Base-by-base conservation (phyloP, 1,284 basidiomycete genomes). In the Rhodotorula sp. region DNA sequence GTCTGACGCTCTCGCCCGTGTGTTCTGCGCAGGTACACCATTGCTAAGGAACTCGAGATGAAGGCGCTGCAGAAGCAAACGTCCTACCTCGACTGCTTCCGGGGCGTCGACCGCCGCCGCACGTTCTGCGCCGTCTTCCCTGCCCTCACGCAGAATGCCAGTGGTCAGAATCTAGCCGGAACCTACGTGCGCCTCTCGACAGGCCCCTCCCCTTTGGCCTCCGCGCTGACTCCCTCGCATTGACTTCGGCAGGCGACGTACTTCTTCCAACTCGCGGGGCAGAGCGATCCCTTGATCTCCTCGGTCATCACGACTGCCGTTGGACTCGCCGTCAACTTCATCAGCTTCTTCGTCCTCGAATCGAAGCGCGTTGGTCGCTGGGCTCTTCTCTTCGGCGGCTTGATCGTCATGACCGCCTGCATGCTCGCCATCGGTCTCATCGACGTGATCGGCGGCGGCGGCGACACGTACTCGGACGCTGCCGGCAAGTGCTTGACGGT, bases 301-400 rank as follows among this genome's bases (percentile, higher is more conserved):
- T 67, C 61, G 34, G 70, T 73, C 9, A 76, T 77, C 66, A 61
- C 61, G 9, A 62, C 73, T 4, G 64, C 64, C 21, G 61, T 76
- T 46, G 77, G 71, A 14, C 63, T 77, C 4, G 50, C 58, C 16
- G 67, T 64, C 42, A 72, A 70, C 45, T 65, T 77, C 48, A n/a
- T 50, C 34, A 41, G 61, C n/a, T 77, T 73, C 71, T 77, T 77
- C 56, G 9, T 76, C 19, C 69, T 77, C 34, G 73, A 76, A 57
- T 67, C 53, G 46, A 71, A 68, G 44, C 21, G 27, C 27, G 13
- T 58, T 42, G 56, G 56, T 4, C 66, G 74, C 3, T 77, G 67
- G 61, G 10, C 27, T 3, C 57, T 77, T 9, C 56, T 77, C n/a
- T 71, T 75, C 41, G 58, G 49, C 19, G 75, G 74, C 49, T 55